A percentile compares a stretch with the other conserved stretches of the same genome.
Evolutionary conservation across 2,329 filamentous ascomycete genomes (phyloP).

Genomic region (Fusarium xyrophilum): DNA sequence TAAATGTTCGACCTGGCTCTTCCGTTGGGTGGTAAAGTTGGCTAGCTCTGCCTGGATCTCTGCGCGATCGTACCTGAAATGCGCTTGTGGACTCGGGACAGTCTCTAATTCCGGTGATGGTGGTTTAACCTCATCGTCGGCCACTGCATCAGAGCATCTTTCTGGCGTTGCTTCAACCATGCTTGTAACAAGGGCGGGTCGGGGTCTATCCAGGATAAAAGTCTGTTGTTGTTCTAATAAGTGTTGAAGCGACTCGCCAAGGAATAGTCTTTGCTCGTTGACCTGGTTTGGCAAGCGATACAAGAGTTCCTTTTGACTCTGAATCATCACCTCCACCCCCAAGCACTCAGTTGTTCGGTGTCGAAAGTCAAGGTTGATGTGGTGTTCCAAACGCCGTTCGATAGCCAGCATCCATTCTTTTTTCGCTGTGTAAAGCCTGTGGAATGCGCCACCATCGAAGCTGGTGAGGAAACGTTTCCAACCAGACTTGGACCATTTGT

Average conservation of each 20-base stretch:
- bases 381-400: neutral
- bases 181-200: accelerated
- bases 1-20: neutral
- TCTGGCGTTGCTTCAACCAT: accelerated
- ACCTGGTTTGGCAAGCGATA: neutral
- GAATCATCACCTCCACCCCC: accelerated
- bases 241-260: neutral
- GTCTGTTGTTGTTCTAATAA: neutral
- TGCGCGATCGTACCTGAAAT: neutral
- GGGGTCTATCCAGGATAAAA: accelerated
- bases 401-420: neutral
- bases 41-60: neutral
- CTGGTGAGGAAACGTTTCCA: neutral
- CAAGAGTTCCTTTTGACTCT: neutral
- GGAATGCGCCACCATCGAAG: neutral
- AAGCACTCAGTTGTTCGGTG: neutral
- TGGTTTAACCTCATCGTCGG: accelerated
- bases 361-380: neutral
- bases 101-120: neutral
- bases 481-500: neutral
- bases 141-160: accelerated
- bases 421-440: neutral
- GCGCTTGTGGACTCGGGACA: neutral
- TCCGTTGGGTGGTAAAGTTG: neutral
- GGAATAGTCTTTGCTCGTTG: neutral